These are phyloP conservation scores for Phytophthora foliorum DNA, from an alignment of 352 stramenopile species.

Conservation along the genomic window DNA sequence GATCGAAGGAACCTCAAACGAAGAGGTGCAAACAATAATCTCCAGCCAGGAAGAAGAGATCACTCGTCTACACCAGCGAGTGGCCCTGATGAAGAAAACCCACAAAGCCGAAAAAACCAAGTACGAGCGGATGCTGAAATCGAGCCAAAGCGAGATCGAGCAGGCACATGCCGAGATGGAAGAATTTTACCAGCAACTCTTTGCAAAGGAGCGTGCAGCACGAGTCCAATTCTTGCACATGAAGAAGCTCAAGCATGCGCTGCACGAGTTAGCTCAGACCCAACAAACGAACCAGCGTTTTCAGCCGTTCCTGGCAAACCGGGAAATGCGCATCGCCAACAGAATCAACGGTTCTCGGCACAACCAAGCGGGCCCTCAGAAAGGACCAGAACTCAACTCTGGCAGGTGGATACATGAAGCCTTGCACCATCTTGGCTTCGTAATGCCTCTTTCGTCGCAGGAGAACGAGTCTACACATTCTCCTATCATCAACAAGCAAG, in stretches of 20 bases:
- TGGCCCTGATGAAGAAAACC: conserved; percentile 71
- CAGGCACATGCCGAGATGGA: conserved; percentile 54
- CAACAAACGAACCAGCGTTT: conserved; percentile 72
- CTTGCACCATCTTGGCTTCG: conserved; percentile 50
- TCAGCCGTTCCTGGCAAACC: conserved; percentile 45
- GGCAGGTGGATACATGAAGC: conserved; percentile 48
- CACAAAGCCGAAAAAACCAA: conserved; percentile 62
- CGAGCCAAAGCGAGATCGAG: conserved; percentile 59
- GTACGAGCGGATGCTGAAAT: conserved; percentile 53
- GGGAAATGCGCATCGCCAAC: conserved; percentile 46
- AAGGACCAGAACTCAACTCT: conserved; percentile 16
- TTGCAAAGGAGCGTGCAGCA: conserved; percentile 69
- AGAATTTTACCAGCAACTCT: conserved; percentile 54
- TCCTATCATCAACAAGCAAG: not conserved
- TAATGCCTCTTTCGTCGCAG: conserved; percentile 34
- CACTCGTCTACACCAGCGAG: conserved; percentile 65
- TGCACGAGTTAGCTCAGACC: conserved; percentile 59
- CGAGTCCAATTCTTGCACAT: conserved; percentile 74
- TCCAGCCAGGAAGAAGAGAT: conserved; percentile 75
- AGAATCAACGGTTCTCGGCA: conserved; percentile 7
- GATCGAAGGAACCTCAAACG: conserved; percentile 11
- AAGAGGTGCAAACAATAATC: conserved; percentile 58
- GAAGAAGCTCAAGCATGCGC: conserved; percentile 78
- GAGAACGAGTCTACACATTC: not conserved
- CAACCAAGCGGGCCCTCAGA: conserved; percentile 7